Evolutionary conservation across 805 yeast species (phyloP).

Genomic region (Lachancea quebecensis): DNA sequence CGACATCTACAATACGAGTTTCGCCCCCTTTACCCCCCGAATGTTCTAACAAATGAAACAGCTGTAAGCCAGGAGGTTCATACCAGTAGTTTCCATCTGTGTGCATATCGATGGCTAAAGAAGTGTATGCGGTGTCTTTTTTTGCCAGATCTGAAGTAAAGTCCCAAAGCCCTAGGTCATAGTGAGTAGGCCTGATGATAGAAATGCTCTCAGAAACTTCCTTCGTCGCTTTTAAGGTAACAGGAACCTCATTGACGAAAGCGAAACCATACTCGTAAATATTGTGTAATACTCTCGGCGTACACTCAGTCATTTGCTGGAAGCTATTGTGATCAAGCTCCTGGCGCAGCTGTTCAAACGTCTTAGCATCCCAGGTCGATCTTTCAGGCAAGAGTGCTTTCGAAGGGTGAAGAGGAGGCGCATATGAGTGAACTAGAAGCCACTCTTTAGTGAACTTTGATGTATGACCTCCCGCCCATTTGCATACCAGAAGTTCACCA

Average conservation of each 20-base stretch:
- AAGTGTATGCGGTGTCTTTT: conserved; percentile 68
- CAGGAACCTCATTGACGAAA: conserved; percentile 55
- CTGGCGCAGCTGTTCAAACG: conserved; percentile 4
- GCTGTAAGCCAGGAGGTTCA: conserved; percentile 64
- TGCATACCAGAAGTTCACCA: conserved; percentile 2
- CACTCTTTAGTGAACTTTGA: conserved; percentile 7
- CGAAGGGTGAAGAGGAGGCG: neutral
- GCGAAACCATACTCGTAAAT: conserved; percentile 46
- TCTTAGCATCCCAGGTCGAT: conserved; percentile 5
- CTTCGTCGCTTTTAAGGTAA: conserved; percentile 51
- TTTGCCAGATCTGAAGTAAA: conserved; percentile 62
- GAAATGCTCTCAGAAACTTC: conserved; percentile 49
- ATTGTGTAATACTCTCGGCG: conserved; percentile 4
- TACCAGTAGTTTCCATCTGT: conserved; percentile 75
- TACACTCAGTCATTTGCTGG: neutral
- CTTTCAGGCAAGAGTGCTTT: conserved; percentile 3
- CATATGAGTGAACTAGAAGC: conserved; percentile 9
- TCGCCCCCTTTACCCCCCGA: conserved; percentile 62
- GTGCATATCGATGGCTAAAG: conserved; percentile 55
- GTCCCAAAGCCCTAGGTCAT: conserved; percentile 71
- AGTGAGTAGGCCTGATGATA: conserved; percentile 61
- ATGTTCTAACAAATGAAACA: conserved; percentile 58
- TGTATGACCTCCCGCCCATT: conserved; percentile 7
- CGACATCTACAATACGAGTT: conserved; percentile 61
- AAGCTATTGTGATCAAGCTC: neutral